A percentile compares a stretch with the other conserved stretches of the same genome.
Conservation (phyloP, 2,329 filamentous ascomycete species). For the Xylariaceae sp. region DNA sequence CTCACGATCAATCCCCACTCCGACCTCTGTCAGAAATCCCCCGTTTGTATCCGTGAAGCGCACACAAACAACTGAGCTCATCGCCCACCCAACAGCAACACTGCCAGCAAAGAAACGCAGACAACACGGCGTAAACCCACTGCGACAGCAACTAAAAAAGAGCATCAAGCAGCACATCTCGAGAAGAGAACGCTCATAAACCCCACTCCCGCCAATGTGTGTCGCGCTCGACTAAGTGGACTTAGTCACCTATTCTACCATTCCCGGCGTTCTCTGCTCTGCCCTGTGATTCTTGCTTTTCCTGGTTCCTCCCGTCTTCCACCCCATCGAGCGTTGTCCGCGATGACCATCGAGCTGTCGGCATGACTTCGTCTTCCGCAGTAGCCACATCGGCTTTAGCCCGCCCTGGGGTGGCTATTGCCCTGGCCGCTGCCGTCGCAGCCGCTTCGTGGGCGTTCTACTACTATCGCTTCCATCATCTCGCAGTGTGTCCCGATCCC, state of each 20-base stretch:
- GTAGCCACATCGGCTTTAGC: slow-evolving; percentile 51
- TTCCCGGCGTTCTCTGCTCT: not conserved
- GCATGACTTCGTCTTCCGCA: slow-evolving; percentile 45
- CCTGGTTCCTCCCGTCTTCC: not conserved
- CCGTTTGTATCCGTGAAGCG: too few species aligned
- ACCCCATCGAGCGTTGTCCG: slow-evolving; percentile 13
- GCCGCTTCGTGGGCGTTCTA: slow-evolving; percentile 55
- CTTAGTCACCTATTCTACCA: not conserved
- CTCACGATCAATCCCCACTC: too few species aligned
- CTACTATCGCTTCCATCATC: slow-evolving; percentile 42
- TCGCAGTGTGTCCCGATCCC: slow-evolving; percentile 16
- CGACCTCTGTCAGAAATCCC: too few species aligned
- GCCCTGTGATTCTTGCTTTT: too few species aligned
- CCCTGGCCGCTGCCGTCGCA: slow-evolving; percentile 50
- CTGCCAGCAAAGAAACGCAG: too few species aligned
- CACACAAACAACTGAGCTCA: too few species aligned
- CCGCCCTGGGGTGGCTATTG: slow-evolving; percentile 50
- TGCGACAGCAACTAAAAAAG: not conserved
- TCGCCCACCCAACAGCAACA: too few species aligned
- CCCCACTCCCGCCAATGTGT: not conserved
- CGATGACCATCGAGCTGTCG: slow-evolving; percentile 27
- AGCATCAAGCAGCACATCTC: not conserved
- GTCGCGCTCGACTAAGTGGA: not conserved
- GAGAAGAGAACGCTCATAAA: too few species aligned
- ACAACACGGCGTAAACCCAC: not conserved